Evolutionary conservation across 2,329 filamentous ascomycete genomes (phyloP), one percentile per base, ranked within the genome.

Genomic region (Penicillium sclerotiorum): DNA sequence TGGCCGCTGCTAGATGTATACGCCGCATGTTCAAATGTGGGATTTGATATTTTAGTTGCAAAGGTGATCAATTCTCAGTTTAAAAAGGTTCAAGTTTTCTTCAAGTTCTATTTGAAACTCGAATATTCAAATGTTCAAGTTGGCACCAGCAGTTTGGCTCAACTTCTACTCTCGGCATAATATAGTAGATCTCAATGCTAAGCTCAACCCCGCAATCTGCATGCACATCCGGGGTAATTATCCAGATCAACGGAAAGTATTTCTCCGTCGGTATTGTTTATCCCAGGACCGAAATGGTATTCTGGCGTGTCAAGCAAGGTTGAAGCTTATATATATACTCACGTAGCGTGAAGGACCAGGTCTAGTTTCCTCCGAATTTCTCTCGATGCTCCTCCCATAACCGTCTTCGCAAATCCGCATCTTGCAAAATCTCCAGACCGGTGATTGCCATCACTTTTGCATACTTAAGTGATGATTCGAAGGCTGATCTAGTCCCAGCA

Each of bases 191-290:
- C 32, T 37, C 11, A 7, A 30, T 41, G n/a, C n/a, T 35, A 22
- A 8, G 18, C 21, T 6, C 20, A 41, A 51, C 56, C 51, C 57
- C 56, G 51, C 56, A 57, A 51, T 43, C 32, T 22, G 28, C 15
- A 27, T n/a, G 25, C 7, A 45, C 22, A 20, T 49, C 44, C 50
- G 52, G 52, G 55, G 45, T 46, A 56, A 53, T 46, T 43, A 32
- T 49, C 50, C 39, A 51, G 44, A 41, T 12, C 12, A 18, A 33
- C 40, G 40, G 40, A 43, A 43, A 33, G 6, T 43, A 53, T 51
- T 57, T 55, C 50, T 50, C 53, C 55, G 39, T 47, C 49, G 35
- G 45, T 17, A 12, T 23, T 15, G 11, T 45, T 45, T 45, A 8
- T n/a, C 30, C 42, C 30, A 36, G 22, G 9, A 20, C 42, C 32